phyloP scores from a whole-genome alignment of 148 eudicot species.

The Silene conica region DNA sequence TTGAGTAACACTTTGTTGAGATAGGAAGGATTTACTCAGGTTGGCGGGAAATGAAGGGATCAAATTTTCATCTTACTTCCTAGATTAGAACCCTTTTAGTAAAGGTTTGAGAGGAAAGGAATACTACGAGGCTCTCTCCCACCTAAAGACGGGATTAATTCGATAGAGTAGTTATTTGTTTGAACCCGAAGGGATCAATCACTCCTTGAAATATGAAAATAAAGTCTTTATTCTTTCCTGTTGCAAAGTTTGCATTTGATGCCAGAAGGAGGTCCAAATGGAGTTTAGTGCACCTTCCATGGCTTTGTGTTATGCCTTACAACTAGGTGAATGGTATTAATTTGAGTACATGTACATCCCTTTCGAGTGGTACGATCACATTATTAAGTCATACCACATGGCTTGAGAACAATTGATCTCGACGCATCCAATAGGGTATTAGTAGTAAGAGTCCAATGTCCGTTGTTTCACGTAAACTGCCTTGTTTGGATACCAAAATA shows the following conservation, averaged over 20 bases:
- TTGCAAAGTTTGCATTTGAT: neutral
- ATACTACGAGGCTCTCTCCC: too few relatives aligned
- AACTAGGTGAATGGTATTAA: neutral
- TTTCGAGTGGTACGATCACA: neutral
- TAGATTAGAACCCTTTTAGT: neutral
- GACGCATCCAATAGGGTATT: neutral
- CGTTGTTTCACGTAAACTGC: neutral
- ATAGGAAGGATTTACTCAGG: neutral
- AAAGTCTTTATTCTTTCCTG: neutral
- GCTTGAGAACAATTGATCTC: neutral
- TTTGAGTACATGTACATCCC: neutral
- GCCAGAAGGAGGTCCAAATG: neutral
- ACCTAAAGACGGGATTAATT: too few relatives aligned
- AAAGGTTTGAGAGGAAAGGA: too few relatives aligned
- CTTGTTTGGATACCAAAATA: too few relatives aligned
- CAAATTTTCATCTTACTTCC: neutral
- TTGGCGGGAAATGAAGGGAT: too few relatives aligned
- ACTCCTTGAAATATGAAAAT: neutral
- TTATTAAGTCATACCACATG: neutral
- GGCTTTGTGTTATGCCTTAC: neutral
- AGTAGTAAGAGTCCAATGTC: neutral
- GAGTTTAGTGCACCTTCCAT: neutral
- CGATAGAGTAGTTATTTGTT: too few relatives aligned
- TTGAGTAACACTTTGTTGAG: neutral
- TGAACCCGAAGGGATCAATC: neutral